phyloP scores from a whole-genome alignment of 1,139 yeast species.

The Arxiozyma bovina region DNA sequence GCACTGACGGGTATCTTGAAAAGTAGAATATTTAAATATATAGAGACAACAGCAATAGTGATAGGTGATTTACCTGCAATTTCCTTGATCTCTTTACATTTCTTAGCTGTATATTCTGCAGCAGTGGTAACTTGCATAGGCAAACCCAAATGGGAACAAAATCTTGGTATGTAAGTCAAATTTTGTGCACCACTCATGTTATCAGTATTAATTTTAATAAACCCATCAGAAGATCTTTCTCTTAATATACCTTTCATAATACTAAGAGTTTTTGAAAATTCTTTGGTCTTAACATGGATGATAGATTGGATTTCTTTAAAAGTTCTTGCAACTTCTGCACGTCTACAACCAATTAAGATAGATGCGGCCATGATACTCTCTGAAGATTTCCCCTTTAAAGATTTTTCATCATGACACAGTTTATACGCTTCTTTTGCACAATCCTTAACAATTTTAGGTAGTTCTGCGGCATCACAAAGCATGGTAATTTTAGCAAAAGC shows the following conservation, averaged over 20 bases:
- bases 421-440: conserved; percentile 96
- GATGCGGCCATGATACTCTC: conserved; percentile 97
- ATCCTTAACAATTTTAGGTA: conserved; percentile 92
- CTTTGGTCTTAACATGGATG: conserved; percentile 88
- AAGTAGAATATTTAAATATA: conserved; percentile 81
- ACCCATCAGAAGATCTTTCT: conserved; percentile 45
- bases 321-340: conserved; percentile 89
- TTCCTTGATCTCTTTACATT: conserved; percentile 85
- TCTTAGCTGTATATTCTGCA: conserved; percentile 85
- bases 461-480: conserved; percentile 93
- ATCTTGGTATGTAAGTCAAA: conserved; percentile 89
- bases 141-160: conserved; percentile 89
- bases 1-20: conserved; percentile 67
- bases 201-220: conserved; percentile 38
- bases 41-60: conserved; percentile 95
- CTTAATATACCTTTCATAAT: conserved; percentile 70
- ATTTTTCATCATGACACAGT: conserved; percentile 79
- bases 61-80: conserved; percentile 96
- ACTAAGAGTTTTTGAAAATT: conserved; percentile 81
- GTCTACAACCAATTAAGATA: conserved; percentile 87
- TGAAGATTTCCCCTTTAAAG: conserved; percentile 82
- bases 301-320: conserved; percentile 94
- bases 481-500: conserved; percentile 89
- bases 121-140: conserved; percentile 81
- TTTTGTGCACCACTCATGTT: conserved; percentile 80